Conservation (phyloP, 2,329 filamentous ascomycete species). For the Paraphoma sp. region DNA sequence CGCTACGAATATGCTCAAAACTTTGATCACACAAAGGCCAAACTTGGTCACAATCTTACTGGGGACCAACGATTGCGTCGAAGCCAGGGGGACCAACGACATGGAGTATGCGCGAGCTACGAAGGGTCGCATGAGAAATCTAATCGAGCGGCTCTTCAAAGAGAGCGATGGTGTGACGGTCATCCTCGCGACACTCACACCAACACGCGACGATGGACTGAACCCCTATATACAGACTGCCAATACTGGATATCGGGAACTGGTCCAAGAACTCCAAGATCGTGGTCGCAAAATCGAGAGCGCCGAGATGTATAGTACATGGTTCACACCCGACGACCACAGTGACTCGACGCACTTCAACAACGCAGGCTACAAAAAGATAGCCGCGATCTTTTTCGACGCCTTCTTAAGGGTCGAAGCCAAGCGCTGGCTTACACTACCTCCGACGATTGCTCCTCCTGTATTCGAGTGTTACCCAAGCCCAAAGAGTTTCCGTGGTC, state of each 20-base stretch:
- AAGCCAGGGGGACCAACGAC: background rate
- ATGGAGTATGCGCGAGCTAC: slow-evolving; percentile 2
- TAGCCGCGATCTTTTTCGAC: slow-evolving; percentile 4
- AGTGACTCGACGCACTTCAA: slow-evolving; percentile 9
- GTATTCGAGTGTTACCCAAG: slow-evolving; percentile 1
- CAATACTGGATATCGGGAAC: slow-evolving; percentile 8
- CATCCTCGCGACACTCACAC: slow-evolving; percentile 17
- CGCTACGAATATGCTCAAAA: background rate
- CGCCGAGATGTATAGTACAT: slow-evolving; percentile 18
- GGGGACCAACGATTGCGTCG: slow-evolving; percentile 18
- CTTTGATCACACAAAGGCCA: slow-evolving; percentile 5
- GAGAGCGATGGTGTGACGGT: slow-evolving; percentile 10
- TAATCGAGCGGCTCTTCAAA: background rate
- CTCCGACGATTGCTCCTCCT: background rate
- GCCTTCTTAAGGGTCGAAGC: slow-evolving; percentile 1
- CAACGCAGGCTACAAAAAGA: slow-evolving; percentile 3
- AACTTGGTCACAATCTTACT: slow-evolving; percentile 20
- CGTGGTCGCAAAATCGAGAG: slow-evolving; percentile 12
- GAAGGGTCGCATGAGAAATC: slow-evolving; percentile 7
- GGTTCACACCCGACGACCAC: background rate
- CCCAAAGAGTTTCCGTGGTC: slow-evolving; percentile 5
- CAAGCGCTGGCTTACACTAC: slow-evolving; percentile 4
- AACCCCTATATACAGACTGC: slow-evolving; percentile 8
- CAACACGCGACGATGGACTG: background rate
- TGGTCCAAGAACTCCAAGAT: slow-evolving; percentile 6